Base-by-base conservation (phyloP, 2,329 filamentous ascomycete genomes). In the Aspergillus bombycis region DNA sequence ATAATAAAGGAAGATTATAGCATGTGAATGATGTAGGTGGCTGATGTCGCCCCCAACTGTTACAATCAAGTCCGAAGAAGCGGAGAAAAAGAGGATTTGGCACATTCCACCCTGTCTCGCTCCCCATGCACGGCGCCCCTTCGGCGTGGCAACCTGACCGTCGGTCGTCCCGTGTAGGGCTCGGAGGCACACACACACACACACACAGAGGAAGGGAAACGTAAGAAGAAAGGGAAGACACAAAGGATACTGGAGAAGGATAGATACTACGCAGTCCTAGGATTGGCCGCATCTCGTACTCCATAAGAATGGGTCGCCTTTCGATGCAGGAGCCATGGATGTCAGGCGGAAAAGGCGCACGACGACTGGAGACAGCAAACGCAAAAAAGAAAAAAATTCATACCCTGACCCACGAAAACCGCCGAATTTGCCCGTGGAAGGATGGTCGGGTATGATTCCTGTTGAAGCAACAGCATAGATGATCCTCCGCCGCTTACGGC, bases 401-500 rank as follows among this genome's bases (percentile, higher is more conserved):
- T n/a, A 50, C 54, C 43, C 32, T 60, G 38, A 55, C 48, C 50
- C 48, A 61, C 38, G 26, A 23, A 50, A 46, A 16, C 43, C 32
- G 55, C 55, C 43, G 57, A 59, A 4, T 57, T 57, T 46, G 34
- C 38, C 55, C 55, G 55, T 57, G 55, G 8, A 41, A 41, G 48
- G 48, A 52, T 52, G 48, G 48, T 52, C 48, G 48, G 48, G 23
- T 52, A 52, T 52, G 36, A 57, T 57, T 43, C 55, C 55, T 19
- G 16, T 26, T 59, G 57, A 21, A 59, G 57, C 45, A 59, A 48
- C 43, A 36, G 21, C 4, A 36, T 9, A 16, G 57, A 36, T 23
- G 57, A 59, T 59, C 57, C 43, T 59, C 43, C 43, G 50, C 43
- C 57, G 30, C 57, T 53, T 58, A 58, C 38, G 56, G 56, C n/a